Percentiles rank a stretch among this genome's conserved stretches.
phyloP scores from a whole-genome alignment of 495 filamentous ascomycete genomes.

The Melanomma pulvis-pyrius region DNA sequence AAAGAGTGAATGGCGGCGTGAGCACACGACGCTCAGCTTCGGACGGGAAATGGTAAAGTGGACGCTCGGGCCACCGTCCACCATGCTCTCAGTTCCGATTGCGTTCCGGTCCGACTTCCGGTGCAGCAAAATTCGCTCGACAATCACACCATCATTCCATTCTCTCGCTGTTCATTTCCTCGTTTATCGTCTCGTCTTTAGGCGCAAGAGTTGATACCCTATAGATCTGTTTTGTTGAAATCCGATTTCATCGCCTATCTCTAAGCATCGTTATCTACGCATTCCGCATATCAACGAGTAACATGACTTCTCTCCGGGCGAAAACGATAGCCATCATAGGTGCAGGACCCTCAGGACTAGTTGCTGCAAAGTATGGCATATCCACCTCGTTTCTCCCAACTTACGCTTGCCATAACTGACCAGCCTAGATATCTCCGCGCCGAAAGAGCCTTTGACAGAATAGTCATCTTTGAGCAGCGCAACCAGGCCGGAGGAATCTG shows the following conservation, averaged over 20 bases:
- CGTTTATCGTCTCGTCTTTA: neutral
- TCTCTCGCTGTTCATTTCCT: neutral
- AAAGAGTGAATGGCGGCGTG: neutral
- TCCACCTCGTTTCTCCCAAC: neutral
- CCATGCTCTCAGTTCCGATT: neutral
- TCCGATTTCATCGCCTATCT: too few species aligned
- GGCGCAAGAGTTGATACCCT: too few species aligned
- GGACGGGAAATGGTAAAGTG: neutral
- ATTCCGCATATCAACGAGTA: neutral
- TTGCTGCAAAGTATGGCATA: conserved; percentile 59
- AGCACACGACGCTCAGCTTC: neutral
- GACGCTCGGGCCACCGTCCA: neutral
- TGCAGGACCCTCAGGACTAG: conserved; percentile 69
- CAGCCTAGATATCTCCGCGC: conserved; percentile 67
- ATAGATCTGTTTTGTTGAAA: too few species aligned
- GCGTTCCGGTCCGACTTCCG: conserved; percentile 2
- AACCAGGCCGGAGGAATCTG: conserved; percentile 76
- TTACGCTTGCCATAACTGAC: neutral
- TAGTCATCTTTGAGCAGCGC: conserved; percentile 83
- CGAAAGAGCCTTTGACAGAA: conserved; percentile 68
- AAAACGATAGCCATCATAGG: conserved; percentile 68
- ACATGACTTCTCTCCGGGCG: conserved; percentile 41
- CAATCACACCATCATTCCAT: neutral
- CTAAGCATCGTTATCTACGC: too few species aligned
- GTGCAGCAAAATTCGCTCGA: neutral